Evolutionary conservation across 2,329 filamentous ascomycete species (phyloP).

Genomic region (Didymella segeticola): DNA sequence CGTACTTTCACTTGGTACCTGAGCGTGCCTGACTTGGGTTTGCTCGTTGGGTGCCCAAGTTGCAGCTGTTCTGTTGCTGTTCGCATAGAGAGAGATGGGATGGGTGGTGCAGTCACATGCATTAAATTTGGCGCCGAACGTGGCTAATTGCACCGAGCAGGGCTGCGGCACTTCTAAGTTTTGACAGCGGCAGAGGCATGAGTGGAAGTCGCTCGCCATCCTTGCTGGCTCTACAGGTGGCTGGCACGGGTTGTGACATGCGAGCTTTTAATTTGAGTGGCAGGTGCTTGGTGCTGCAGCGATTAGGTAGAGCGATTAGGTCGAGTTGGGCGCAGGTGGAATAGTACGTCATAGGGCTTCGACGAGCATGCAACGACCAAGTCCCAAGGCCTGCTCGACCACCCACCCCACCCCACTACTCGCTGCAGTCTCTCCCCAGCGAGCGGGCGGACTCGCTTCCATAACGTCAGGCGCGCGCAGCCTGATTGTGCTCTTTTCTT

Average conservation of each 20-base stretch:
- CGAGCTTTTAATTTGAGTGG: too few species aligned
- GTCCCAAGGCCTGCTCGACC: slow-evolving; percentile 2
- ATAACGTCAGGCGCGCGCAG: slow-evolving; percentile 34
- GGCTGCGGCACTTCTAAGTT: not conserved
- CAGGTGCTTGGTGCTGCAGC: slow-evolving; percentile 5
- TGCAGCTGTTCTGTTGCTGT: not conserved
- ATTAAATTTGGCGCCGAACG: not conserved
- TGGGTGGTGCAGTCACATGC: slow-evolving; percentile 9
- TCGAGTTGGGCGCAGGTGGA: slow-evolving; percentile 2
- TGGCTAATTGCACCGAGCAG: slow-evolving; percentile 7
- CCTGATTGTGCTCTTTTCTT: slow-evolving; percentile 9
- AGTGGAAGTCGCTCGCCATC: too few species aligned
- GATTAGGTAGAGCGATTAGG: not conserved
- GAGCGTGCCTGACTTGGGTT: slow-evolving; percentile 12
- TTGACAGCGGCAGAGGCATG: not conserved
- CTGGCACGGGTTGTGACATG: slow-evolving; percentile 1
- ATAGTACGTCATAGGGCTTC: slow-evolving; percentile 3
- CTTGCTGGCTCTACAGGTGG: not conserved
- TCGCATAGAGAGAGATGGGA: not conserved
- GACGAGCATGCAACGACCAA: not conserved
- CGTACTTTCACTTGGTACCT: too few species aligned
- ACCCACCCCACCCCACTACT: not conserved
- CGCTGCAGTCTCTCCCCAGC: slow-evolving; percentile 24
- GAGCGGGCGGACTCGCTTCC: slow-evolving; percentile 26
- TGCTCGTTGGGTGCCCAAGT: not conserved